These are phyloP conservation scores for Aspergillus brasiliensis DNA, from an alignment of 2,329 filamentous ascomycete genomes.

Conservation along the genomic window DNA sequence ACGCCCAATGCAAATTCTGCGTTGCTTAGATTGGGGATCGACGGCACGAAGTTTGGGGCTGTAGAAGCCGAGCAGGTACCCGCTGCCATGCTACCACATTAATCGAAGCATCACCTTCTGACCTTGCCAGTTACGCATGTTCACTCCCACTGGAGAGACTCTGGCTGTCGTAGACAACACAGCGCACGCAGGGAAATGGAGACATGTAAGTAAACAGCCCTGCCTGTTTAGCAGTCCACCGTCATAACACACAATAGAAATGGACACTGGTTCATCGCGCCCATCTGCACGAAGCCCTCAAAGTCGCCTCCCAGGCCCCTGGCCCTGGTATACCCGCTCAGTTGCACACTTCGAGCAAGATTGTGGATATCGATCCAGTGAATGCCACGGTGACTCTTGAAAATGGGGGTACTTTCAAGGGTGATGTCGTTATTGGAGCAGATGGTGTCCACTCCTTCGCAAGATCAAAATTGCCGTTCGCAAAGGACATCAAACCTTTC, in stretches of 20 bases:
- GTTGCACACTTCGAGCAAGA: slow-evolving; percentile 48
- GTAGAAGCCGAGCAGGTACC: slow-evolving; percentile 35
- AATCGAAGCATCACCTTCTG: slow-evolving; percentile 7
- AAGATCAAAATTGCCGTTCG: slow-evolving; percentile 30
- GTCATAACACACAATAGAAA: slow-evolving; percentile 24
- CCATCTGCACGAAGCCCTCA: slow-evolving; percentile 56
- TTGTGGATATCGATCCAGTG: slow-evolving; percentile 47
- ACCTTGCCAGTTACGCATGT: slow-evolving; percentile 38
- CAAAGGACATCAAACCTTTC: slow-evolving; percentile 39
- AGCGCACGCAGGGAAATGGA: slow-evolving; percentile 27
- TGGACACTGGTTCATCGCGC: slow-evolving; percentile 60
- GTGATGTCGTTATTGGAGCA: slow-evolving; percentile 57
- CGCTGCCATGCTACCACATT: not conserved
- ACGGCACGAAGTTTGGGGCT: slow-evolving; percentile 44
- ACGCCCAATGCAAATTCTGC: slow-evolving; percentile 64
- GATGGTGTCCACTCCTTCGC: slow-evolving; percentile 53
- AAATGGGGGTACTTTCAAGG: slow-evolving; percentile 46
- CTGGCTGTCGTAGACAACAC: slow-evolving; percentile 29
- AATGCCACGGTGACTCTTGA: slow-evolving; percentile 49
- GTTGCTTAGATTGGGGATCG: slow-evolving; percentile 50
- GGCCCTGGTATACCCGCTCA: slow-evolving; percentile 42
- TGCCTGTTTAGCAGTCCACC: too few relatives aligned
- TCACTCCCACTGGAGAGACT: slow-evolving; percentile 39
- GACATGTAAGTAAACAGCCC: slow-evolving; percentile 30
- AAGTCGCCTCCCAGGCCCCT: slow-evolving; percentile 46